Evolutionary conservation across 2,329 filamentous ascomycete species (phyloP).

Genomic region (Trichophyton benhamiae): DNA sequence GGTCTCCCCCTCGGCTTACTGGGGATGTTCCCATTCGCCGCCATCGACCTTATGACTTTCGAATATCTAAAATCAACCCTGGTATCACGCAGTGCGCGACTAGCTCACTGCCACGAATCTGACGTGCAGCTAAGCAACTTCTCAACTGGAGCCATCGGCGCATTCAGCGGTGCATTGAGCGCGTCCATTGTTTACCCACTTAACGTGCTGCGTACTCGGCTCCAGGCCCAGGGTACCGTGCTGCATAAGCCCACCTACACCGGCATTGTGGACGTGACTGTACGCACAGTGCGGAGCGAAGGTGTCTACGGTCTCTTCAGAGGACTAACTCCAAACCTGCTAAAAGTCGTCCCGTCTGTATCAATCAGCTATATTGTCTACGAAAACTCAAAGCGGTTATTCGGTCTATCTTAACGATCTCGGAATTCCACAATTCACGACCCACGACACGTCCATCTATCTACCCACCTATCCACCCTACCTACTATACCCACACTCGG

Average conservation of each 20-base stretch:
- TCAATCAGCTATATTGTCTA: constrained; percentile 93
- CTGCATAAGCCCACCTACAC: constrained; percentile 83
- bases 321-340: constrained; percentile 81
- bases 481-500: neutral
- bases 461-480: neutral
- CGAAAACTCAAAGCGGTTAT: constrained; percentile 69
- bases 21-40: constrained; percentile 96
- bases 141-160: constrained; percentile 76
- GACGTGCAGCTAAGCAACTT: constrained; percentile 71
- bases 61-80: constrained; percentile 76
- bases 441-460: neutral
- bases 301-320: constrained; percentile 82
- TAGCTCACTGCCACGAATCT: constrained; percentile 63
- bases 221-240: constrained; percentile 90
- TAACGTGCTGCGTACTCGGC: constrained; percentile 78
- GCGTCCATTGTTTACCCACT: constrained; percentile 91
- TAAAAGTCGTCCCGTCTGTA: constrained; percentile 92
- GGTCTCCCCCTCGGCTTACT: constrained; percentile 86
- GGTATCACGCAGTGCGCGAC: constrained; percentile 55
- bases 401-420: constrained; percentile 37
- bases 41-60: constrained; percentile 91
- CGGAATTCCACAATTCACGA: neutral
- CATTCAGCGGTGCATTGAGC: constrained; percentile 79
- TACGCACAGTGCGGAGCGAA: constrained; percentile 70
- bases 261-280: constrained; percentile 78